Evolutionary conservation across 306 rosid species (phyloP).

Genomic region (Oxytropis ochrocephala): DNA sequence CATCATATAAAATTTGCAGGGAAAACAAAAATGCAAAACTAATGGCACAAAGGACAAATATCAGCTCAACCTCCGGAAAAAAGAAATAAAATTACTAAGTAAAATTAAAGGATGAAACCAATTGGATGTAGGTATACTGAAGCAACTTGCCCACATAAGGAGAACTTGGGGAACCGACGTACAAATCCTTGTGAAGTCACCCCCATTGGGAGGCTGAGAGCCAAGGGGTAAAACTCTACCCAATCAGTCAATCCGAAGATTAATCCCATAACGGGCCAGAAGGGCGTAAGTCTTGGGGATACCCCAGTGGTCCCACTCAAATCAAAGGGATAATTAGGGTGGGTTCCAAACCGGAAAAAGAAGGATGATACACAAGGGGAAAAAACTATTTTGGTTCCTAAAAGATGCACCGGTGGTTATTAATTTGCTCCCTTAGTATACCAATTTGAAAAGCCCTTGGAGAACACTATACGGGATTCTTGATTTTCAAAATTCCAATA

Average conservation of each 20-base stretch:
- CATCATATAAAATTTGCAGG: background rate
- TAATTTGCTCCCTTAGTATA: background rate
- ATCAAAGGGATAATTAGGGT: too few species aligned
- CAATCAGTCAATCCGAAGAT: too few species aligned
- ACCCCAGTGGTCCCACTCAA: too few species aligned
- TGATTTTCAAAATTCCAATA: background rate
- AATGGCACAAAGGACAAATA: background rate
- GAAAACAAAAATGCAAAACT: background rate
- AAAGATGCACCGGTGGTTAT: background rate
- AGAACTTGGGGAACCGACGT: too few species aligned
- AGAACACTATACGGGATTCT: background rate
- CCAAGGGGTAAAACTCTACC: too few species aligned
- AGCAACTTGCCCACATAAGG: too few species aligned
- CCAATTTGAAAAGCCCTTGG: background rate
- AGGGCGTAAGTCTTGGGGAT: too few species aligned
- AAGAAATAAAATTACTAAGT: background rate
- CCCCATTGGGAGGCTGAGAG: too few species aligned
- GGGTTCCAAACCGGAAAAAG: background rate
- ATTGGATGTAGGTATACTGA: too few species aligned
- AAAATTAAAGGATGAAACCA: background rate
- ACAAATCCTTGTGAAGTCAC: too few species aligned
- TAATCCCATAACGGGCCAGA: too few species aligned
- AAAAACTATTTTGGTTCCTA: background rate
- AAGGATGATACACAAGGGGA: background rate
- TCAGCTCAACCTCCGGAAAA: background rate